Conservation (phyloP, 805 yeast species). For the Kuraishia borneana region DNA sequence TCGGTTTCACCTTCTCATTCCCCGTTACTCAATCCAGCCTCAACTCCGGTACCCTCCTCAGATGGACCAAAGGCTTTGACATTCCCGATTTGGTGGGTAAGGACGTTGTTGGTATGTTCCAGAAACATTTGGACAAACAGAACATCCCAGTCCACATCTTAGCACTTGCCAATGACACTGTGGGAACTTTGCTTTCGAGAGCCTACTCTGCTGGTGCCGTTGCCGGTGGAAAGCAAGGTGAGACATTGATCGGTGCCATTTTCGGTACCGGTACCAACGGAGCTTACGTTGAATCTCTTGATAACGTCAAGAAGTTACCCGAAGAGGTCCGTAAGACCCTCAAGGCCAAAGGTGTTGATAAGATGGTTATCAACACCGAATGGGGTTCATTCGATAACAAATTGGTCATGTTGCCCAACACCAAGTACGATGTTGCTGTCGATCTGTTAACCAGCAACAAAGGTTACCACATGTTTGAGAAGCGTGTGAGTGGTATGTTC, state of each 20-base stretch:
- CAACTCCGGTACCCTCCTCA: conserved; percentile 66
- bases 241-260: conserved; percentile 79
- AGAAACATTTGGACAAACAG: conserved; percentile 49
- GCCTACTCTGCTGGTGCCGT: conserved; percentile 58
- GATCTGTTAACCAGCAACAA: conserved; percentile 70
- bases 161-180: conserved; percentile 93
- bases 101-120: conserved; percentile 70
- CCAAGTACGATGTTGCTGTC: conserved; percentile 63
- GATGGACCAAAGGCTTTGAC: conserved; percentile 96
- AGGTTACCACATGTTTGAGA: conserved; percentile 87
- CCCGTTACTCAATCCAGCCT: conserved; percentile 84
- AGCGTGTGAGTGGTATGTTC: conserved; percentile 86
- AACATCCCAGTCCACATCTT: conserved; percentile 60
- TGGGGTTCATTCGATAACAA: conserved; percentile 97
- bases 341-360: conserved; percentile 33
- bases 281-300: conserved; percentile 75
- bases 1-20: conserved; percentile 92
- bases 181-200: conserved; percentile 84
- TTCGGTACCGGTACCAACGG: conserved; percentile 98
- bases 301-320: conserved; percentile 65
- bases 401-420: conserved; percentile 61
- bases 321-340: conserved; percentile 26
- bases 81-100: conserved; percentile 76
- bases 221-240: conserved; percentile 50
- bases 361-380: conserved; percentile 90